Base-by-base conservation (phyloP, 2,329 filamentous ascomycete species). In the Exophiala bonariae region DNA sequence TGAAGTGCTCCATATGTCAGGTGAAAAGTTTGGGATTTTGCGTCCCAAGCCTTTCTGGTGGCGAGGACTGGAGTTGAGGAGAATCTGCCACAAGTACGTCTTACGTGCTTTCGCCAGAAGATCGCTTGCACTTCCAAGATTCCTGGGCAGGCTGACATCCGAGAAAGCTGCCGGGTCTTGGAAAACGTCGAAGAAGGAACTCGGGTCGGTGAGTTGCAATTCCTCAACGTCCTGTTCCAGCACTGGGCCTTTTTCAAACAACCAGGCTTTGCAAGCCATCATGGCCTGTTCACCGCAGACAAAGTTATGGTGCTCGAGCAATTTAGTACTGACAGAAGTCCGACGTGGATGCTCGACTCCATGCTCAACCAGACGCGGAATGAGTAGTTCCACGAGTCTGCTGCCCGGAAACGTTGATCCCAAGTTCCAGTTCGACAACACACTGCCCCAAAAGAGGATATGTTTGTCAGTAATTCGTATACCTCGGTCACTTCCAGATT, bases 391-490 rank as follows among this genome's bases (percentile, higher is more conserved):
- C 9, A 53, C 18, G 4, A 31, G 36, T 14, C 36, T 31, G 5
- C 30, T 16, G 11, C 50, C 50, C 2, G 35, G 22, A 33, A 50
- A 50, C 1, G 32, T 17, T 8, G 17, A n/a, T 7, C 31, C 39
- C 4, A 36, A 6, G 30, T 50, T 32, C 41, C 41, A 50, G 64
- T 97, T 73, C 1, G 92, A 97, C 78, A 97, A 96, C 37, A 97
- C 79, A 58, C 93, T 93, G 48, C 92, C 92, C 66, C 97, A 93
- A 23, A 99, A 83, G 16, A 95, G 89, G 52, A 99, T 81, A 71
- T 86, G 96, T 69, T 95, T 95, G 58, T 83, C 78, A 59, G 49
- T 47, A 28, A 44, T 44, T 4, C 41, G 34, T 17, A 35, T 33
- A 18, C 44, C 28, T 20, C 33, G 37, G 9, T 17, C 14, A 18